Evolutionary conservation across 352 stramenopile genomes (phyloP).

Genomic region (Phytophthora pseudosyringae): DNA sequence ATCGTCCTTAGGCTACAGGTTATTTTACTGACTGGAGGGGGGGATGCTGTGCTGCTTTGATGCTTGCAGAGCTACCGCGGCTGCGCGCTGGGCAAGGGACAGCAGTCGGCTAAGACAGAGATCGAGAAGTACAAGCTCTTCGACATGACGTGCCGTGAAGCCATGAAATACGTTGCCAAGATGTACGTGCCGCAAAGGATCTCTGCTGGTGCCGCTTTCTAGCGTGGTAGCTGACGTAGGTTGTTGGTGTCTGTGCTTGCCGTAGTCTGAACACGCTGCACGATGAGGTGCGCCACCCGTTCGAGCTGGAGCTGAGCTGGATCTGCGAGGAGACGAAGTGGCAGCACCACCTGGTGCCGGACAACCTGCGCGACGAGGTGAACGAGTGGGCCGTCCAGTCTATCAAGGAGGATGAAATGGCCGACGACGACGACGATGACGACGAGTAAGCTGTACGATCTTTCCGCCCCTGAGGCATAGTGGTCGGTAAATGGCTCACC

Average conservation of each 20-base stretch:
- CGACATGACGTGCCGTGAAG: conserved; percentile 94
- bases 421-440: conserved; percentile 87
- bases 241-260: background rate
- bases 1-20: background rate
- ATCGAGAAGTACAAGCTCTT: conserved; percentile 98
- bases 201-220: background rate
- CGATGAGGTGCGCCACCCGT: conserved; percentile 97
- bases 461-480: conserved; percentile 12
- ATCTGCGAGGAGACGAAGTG: conserved; percentile 95
- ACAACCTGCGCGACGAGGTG: conserved; percentile 86
- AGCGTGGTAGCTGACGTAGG: background rate
- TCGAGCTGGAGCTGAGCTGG: conserved; percentile 99
- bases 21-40: conserved; percentile 7
- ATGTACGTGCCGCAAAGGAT: conserved; percentile 77
- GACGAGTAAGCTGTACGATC: conserved; percentile 46
- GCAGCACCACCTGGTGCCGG: conserved; percentile 95
- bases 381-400: conserved; percentile 87
- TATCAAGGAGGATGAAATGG: conserved; percentile 90
- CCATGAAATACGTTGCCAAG: conserved; percentile 98
- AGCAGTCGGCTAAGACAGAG: conserved; percentile 98
- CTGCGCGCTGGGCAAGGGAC: conserved; percentile 96
- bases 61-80: conserved; percentile 95
- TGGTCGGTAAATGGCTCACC: conserved; percentile 9
- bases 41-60: background rate
- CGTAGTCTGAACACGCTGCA: conserved; percentile 94